Base-by-base conservation (phyloP, 2,329 filamentous ascomycete species). In the Dryadomyces quercus-mongolicae region DNA sequence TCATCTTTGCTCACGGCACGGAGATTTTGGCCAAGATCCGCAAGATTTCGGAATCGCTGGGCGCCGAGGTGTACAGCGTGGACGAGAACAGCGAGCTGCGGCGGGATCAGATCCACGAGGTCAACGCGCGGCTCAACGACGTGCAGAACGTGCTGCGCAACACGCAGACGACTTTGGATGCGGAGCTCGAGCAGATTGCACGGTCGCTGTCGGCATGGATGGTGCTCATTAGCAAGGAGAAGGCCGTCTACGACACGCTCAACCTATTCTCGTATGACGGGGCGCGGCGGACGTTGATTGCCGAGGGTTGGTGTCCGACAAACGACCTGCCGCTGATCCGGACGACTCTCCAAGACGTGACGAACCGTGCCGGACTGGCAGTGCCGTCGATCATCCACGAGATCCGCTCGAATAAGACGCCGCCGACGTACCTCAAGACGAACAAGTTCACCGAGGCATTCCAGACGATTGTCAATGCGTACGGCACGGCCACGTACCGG, bases 371-470 rank as follows among this genome's bases (percentile, higher is more conserved):
- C 60, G 93, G 94, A 31, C 78, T 97, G 54, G 94, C 92, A n/a
- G 90, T 97, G 31, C 92, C 94, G 8, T 97, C 92, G 52, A 97
- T 98, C 64, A 92, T 98, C 74, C 97, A 97, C 69, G 90, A 95
- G 73, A 93, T 98, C 66, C 85, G 84, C 63, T 97, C 92, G 46
- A 95, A 91, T 73, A 97, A 96, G 77, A 97, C 88, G 6, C 93
- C 94, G 25, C 93, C 93, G 1, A 98, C 93, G 0, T 97, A 94
- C 69, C 82, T 96, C 70, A 95, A 95, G 74, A 96, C 91, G 36
- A 98, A 98, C 77, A 95, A 92, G 70, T 97, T 97, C 67, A 98
- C 94, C 3, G 85, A 96, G 64, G 93, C 86, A 22, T 98, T 98
- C 75, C 93, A 98, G 71, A 97, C 92, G 56, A 98, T 98, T 68